Base-by-base conservation (phyloP, 352 stramenopile genomes). In the Pythium plurisporium region DNA sequence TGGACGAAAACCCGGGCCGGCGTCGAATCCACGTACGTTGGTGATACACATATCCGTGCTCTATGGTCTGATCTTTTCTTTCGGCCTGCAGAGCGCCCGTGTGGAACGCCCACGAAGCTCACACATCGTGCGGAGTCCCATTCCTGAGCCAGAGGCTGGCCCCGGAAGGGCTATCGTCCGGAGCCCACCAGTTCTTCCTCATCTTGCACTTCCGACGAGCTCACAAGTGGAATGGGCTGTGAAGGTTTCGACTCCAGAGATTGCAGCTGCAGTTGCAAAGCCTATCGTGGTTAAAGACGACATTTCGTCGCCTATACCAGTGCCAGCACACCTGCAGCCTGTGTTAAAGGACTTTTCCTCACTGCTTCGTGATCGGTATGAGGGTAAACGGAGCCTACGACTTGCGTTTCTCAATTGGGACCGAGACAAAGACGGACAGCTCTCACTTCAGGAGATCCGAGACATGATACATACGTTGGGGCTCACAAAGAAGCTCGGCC, bases 331-430 rank as follows among this genome's bases (percentile, higher is more conserved):
- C 9, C n/a, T 59, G 6, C 12, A 43, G 14, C 49, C 37, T 4
- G 63, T 69, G 14, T 45, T 84, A 17, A 41, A 55, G 0, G 67
- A 80, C 36, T 79, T 87, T 49, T 67, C 64, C 10, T 36, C 36
- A 10, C 47, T 87, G 29, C 44, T 87, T 23, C 74, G 59, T 3
- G 76, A 87, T n/a, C 74, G 73, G 4, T 87, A 85, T 50, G 66
- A 79, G 9, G 76, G 77, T 25, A 87, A 83, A 34, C 72, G 76
- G 4, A 83, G 72, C 30, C 46, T 83, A 19, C 76, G 74, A 7
- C 49, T 65, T 26, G 74, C 74, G 34, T 87, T 87, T 63, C 68
- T 77, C 26, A 82, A 73, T 25, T 87, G 76, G 74, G 74, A 87
- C 36, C 66, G 60, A 12, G 62, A 85, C 55, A 85, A 78, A 65